Percentiles rank a stretch among this genome's conserved stretches.
Evolutionary conservation across 345 rosid genomes (phyloP).

Genomic region (Moricandia arvensis): DNA sequence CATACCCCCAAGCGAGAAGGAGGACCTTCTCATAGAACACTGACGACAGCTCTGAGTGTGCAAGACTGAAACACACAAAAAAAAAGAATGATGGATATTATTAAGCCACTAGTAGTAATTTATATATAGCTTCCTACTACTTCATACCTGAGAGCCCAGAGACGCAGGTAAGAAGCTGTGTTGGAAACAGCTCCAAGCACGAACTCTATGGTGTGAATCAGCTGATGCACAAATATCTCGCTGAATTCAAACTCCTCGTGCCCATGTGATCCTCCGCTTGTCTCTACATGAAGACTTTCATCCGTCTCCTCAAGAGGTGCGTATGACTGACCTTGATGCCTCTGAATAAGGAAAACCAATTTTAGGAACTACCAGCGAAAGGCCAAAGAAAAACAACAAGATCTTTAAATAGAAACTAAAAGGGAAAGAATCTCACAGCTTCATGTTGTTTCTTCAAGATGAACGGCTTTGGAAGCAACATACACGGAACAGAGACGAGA

Average conservation of each 20-base stretch:
- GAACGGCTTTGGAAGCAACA: slow-evolving; percentile 94
- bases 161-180: slow-evolving; percentile 94
- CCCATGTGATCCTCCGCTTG: slow-evolving; percentile 60
- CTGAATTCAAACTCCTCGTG: slow-evolving; percentile 95
- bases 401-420: neutral
- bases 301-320: slow-evolving; percentile 58
- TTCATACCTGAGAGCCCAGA: slow-evolving; percentile 92
- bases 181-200: slow-evolving; percentile 99
- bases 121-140: neutral
- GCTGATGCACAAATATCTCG: slow-evolving; percentile 92
- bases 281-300: slow-evolving; percentile 68
- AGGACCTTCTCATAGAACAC: slow-evolving; percentile 99
- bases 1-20: slow-evolving; percentile 78
- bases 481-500: slow-evolving; percentile 92
- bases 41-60: slow-evolving; percentile 89
- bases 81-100: neutral
- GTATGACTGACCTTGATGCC: slow-evolving; percentile 84
- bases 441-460: slow-evolving; percentile 84
- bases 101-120: neutral
- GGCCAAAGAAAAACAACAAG: neutral
- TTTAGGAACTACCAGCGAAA: neutral
- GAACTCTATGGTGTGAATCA: slow-evolving; percentile 96
- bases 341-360: slow-evolving; percentile 46
- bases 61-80: slow-evolving; percentile 53
- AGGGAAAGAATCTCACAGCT: slow-evolving; percentile 44